phyloP scores from a whole-genome alignment of 2,329 filamentous ascomycete genomes.

The Penicillium occitanis region DNA sequence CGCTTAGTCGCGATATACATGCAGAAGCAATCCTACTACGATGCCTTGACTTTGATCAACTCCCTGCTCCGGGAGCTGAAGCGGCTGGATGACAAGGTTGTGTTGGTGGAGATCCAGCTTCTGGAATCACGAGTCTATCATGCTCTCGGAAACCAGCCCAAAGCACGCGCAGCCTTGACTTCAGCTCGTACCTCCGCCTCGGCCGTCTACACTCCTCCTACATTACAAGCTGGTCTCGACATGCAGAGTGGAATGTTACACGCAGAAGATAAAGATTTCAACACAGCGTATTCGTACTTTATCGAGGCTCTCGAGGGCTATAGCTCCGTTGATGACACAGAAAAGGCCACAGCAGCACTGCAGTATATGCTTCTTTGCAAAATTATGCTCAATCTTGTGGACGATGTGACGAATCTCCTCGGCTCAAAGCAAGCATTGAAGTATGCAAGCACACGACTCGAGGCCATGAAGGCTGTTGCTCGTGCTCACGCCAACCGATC shows the following conservation, averaged over 20 bases:
- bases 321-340: slow-evolving; percentile 82
- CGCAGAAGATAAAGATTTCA: slow-evolving; percentile 98
- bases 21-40: slow-evolving; percentile 96
- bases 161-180: slow-evolving; percentile 91
- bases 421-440: slow-evolving; percentile 94
- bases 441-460: slow-evolving; percentile 91
- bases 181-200: slow-evolving; percentile 92
- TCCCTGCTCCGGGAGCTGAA: slow-evolving; percentile 93
- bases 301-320: slow-evolving; percentile 98
- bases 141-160: slow-evolving; percentile 91
- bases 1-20: slow-evolving; percentile 92
- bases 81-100: slow-evolving; percentile 96
- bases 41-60: slow-evolving; percentile 95
- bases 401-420: slow-evolving; percentile 95
- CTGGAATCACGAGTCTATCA: slow-evolving; percentile 97
- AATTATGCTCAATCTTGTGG: slow-evolving; percentile 96
- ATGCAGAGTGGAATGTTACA: slow-evolving; percentile 99
- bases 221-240: slow-evolving; percentile 92
- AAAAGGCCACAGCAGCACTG: slow-evolving; percentile 90
- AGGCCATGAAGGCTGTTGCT: slow-evolving; percentile 98
- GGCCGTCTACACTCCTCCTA: slow-evolving; percentile 92
- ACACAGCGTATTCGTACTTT: slow-evolving; percentile 97
- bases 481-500: slow-evolving; percentile 93
- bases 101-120: slow-evolving; percentile 95
- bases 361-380: slow-evolving; percentile 99